Percentiles rank a stretch among this genome's conserved stretches.
Conservation (phyloP, 1,139 yeast genomes). For the Candida neerlandica region DNA sequence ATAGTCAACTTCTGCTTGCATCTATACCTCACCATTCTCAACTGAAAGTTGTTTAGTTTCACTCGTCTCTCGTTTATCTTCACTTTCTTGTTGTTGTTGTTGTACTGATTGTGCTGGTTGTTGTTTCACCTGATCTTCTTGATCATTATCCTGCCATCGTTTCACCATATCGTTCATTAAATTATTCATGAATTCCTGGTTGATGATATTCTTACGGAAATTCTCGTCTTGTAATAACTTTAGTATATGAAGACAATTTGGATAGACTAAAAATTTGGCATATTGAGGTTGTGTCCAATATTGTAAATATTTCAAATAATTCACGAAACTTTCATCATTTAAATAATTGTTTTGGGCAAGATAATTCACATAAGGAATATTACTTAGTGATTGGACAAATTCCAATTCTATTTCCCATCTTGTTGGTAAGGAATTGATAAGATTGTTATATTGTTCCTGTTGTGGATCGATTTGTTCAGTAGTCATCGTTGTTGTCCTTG, state of each 20-base stretch:
- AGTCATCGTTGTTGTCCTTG: neutral
- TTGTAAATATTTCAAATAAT: constrained; percentile 66
- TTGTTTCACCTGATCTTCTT: neutral
- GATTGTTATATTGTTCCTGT: constrained; percentile 12
- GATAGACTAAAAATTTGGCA: constrained; percentile 68
- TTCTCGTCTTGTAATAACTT: constrained; percentile 59
- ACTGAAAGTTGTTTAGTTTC: neutral
- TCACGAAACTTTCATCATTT: constrained; percentile 60
- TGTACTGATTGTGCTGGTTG: neutral
- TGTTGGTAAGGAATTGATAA: constrained; percentile 52
- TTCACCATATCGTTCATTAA: constrained; percentile 78
- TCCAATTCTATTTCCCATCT: constrained; percentile 84
- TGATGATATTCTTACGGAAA: constrained; percentile 56
- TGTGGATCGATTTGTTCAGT: constrained; percentile 2
- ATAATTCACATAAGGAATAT: constrained; percentile 72
- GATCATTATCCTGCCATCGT: constrained; percentile 51
- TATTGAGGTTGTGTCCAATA: constrained; percentile 76
- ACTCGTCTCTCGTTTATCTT: constrained; percentile 1
- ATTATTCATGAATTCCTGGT: constrained; percentile 59
- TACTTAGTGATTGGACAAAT: constrained; percentile 81
- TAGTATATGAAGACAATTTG: constrained; percentile 70
- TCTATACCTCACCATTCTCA: neutral
- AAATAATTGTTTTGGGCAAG: constrained; percentile 74
- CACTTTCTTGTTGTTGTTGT: neutral
- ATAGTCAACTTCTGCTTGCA: too few relatives aligned